These are phyloP conservation scores for Phialemoniopsis sp. DNA, from an alignment of 2,329 filamentous ascomycete genomes.

Conservation along the genomic window DNA sequence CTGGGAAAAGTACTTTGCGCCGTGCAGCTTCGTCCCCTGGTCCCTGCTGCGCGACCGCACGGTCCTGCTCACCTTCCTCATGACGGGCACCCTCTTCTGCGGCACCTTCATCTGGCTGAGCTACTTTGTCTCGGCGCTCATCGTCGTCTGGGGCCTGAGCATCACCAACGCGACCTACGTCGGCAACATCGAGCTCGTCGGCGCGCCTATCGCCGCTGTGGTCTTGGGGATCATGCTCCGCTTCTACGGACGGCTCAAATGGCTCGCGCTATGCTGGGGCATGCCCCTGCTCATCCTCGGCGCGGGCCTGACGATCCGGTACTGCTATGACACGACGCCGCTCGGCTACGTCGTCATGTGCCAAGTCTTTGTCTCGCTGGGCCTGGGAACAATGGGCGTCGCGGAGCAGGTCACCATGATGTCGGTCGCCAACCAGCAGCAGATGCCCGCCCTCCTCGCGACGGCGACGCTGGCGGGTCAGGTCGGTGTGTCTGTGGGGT, in stretches of 20 bases:
- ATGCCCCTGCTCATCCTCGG: constrained; percentile 50
- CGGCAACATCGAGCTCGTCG: constrained; percentile 15
- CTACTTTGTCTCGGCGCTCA: constrained; percentile 16
- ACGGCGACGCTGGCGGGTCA: too few species aligned
- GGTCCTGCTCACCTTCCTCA: constrained; percentile 24
- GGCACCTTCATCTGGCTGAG: constrained; percentile 17
- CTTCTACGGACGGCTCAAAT: constrained; percentile 46
- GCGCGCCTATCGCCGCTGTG: constrained; percentile 34
- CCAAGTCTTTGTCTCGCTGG: too few species aligned
- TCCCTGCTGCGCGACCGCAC: constrained; percentile 42
- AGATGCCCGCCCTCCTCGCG: too few species aligned
- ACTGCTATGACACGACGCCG: constrained; percentile 44
- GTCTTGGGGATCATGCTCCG: constrained; percentile 44
- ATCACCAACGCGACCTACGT: constrained; percentile 14
- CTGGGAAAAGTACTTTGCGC: constrained; percentile 32
- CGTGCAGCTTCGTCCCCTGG: constrained; percentile 34
- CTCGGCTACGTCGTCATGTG: constrained; percentile 52
- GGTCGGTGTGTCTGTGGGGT: too few species aligned
- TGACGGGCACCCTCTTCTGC: constrained; percentile 10
- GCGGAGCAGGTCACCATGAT: too few species aligned
- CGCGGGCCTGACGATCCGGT: constrained; percentile 51
- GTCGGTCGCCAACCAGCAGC: too few species aligned
- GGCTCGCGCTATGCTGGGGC: constrained; percentile 29
- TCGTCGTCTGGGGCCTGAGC: constrained; percentile 16
- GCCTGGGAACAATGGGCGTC: too few species aligned